Base-by-base conservation (phyloP, 2,329 filamentous ascomycete species). In the Alternaria metachromatica region DNA sequence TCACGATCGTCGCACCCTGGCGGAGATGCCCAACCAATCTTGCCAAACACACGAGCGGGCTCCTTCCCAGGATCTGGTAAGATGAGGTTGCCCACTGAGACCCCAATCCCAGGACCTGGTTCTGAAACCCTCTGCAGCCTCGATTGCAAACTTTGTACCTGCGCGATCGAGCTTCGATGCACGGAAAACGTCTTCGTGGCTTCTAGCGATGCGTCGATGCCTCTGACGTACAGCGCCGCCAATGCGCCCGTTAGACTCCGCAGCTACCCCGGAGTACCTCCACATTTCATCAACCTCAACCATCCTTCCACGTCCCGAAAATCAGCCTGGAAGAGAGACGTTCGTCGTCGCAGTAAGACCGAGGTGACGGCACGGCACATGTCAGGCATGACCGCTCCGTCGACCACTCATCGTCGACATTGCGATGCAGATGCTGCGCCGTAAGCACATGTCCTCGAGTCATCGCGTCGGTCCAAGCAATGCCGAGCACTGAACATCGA, bases 241-340 rank as follows among this genome's bases (percentile, higher is more conserved):
- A 41, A 7, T 21, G 49, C 28, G 49, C 49, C 49, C 28, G 49
- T 53, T 28, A 41, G 28, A 30, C 49, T 53, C 49, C 49, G 30
- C 49, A 53, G 23, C 49, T 41, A 41, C 49, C 44, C 49, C 49
- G 49, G 49, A 53, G 49, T 25, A 53, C 49, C 28, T 53, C 49
- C 49, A 53, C 49, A 23, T 23, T 25, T 37, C 30, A 25, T 41
- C 49, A 53, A 53, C 49, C 28, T 53, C 30, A 53, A 53, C 30
- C 20, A 37, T 37, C 13, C 20, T 25, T 25, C 20, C 13, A 53
- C 9, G 0, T 5, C 13, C 49, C 49, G 30, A 37, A 11, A 21
- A 37, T 41, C 13, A 37, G 28, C 49, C 49, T 41, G 21, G 10
- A 41, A 33, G 13, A 53, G 30, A 37, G 20, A 53, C 20, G 11